Percentiles rank a stretch among this genome's conserved stretches.
Evolutionary conservation across 805 yeast species (phyloP).

Genomic region (Brettanomyces naardenensis): DNA sequence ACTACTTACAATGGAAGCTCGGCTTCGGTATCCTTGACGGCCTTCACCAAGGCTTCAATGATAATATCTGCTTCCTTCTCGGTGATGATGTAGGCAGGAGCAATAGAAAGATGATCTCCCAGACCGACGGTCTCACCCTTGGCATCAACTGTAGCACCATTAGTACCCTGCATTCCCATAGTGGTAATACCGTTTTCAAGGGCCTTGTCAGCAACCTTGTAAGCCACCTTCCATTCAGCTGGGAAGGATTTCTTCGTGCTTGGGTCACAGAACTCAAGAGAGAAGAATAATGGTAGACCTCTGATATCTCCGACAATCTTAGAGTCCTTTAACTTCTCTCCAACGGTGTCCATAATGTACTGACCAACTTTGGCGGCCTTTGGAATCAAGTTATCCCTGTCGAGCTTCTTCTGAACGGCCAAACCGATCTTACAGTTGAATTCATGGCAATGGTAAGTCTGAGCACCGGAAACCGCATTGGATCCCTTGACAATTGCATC

Average conservation of each 20-base stretch:
- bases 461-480: constrained; percentile 37
- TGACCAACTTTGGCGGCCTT: constrained; percentile 37
- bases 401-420: constrained; percentile 35
- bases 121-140: constrained; percentile 9
- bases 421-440: constrained; percentile 39
- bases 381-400: constrained; percentile 26
- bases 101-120: constrained; percentile 29
- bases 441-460: constrained; percentile 43
- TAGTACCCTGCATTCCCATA: constrained; percentile 35
- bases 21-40: constrained; percentile 13
- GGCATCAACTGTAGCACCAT: constrained; percentile 32
- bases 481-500: constrained; percentile 32
- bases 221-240: constrained; percentile 21
- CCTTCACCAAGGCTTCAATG: constrained; percentile 21
- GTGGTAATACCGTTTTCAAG: constrained; percentile 34
- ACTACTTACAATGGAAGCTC: constrained; percentile 7
- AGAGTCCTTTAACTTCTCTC: constrained; percentile 21
- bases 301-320: constrained; percentile 42
- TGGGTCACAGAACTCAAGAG: constrained; percentile 40
- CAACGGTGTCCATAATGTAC: constrained; percentile 31
- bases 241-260: constrained; percentile 38
- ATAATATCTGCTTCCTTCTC: constrained; percentile 31
- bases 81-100: constrained; percentile 37
- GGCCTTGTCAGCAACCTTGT: constrained; percentile 27
- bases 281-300: constrained; percentile 51